Evolutionary conservation across 768 basidiomycete genomes (phyloP).

Genomic region (Podaxis rugospora): DNA sequence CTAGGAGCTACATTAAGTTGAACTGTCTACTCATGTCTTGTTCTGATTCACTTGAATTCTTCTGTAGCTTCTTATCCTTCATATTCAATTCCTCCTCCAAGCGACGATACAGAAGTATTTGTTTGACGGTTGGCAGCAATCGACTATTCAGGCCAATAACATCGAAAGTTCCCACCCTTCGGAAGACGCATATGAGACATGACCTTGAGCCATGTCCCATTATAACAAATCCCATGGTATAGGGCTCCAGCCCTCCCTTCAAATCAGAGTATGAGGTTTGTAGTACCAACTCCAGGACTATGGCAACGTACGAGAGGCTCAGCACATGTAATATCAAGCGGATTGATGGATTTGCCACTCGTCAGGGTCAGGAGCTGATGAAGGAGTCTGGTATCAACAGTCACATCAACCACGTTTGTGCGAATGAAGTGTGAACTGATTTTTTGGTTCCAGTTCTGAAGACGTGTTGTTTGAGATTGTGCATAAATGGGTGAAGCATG

Average conservation of each 20-base stretch:
- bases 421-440: not conserved
- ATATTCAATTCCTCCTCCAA: not conserved
- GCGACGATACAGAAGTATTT: not conserved
- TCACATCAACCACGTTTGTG: not conserved
- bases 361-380: not conserved
- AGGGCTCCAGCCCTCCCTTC: not conserved
- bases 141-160: not conserved
- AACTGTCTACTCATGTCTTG: not conserved
- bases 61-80: not conserved
- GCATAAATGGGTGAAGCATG: not conserved
- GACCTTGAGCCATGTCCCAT: not conserved
- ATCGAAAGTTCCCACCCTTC: not conserved
- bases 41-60: not conserved
- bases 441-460: not conserved
- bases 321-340: not conserved
- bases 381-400: not conserved
- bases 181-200: not conserved
- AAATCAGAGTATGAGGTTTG: not conserved
- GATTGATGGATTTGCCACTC: not conserved
- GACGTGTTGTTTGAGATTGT: not conserved
- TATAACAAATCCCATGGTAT: not conserved
- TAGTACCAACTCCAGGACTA: not conserved
- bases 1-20: slow-evolving; percentile 51
- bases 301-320: not conserved
- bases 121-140: not conserved